Conservation (phyloP, 2,329 filamentous ascomycete species). For the Drechslerella dactyloides region DNA sequence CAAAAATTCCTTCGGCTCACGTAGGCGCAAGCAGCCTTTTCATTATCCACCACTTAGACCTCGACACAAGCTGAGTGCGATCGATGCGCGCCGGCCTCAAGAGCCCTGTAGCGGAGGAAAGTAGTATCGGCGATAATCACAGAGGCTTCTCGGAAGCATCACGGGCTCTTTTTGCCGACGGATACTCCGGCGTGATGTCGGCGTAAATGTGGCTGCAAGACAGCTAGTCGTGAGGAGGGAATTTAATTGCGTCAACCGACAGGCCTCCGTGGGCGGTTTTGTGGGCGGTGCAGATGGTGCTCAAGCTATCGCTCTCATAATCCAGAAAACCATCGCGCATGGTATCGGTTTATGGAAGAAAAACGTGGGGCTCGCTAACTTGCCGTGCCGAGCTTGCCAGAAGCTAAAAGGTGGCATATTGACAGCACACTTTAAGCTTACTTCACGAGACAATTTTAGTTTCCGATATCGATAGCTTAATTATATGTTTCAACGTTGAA, state of each 20-base stretch:
- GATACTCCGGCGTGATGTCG: neutral
- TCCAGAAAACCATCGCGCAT: too few species aligned
- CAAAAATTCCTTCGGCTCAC: conserved; percentile 16
- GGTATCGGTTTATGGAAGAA: too few species aligned
- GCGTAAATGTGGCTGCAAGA: neutral
- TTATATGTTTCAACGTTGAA: too few species aligned
- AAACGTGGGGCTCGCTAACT: too few species aligned
- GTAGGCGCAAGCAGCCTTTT: conserved; percentile 41
- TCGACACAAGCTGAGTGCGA: conserved; percentile 18
- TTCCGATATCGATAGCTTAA: too few species aligned
- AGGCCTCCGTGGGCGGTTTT: too few species aligned
- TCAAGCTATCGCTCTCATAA: too few species aligned
- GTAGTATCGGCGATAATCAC: conserved; percentile 43
- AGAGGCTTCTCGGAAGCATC: conserved; percentile 36
- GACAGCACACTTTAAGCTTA: too few species aligned
- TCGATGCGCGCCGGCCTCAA: conserved; percentile 14
- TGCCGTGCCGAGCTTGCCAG: too few species aligned
- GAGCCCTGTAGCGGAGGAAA: conserved; percentile 44
- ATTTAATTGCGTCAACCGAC: neutral
- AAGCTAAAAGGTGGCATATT: too few species aligned
- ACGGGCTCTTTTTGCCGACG: conserved; percentile 32
- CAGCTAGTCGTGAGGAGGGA: neutral
- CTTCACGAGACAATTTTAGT: too few species aligned
- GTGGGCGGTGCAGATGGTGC: too few species aligned
- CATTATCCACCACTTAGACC: conserved; percentile 23